Evolutionary conservation across 2,329 filamentous ascomycete species (phyloP), one percentile per base, ranked within the genome.

Genomic region (Colletotrichum chlorophyti): DNA sequence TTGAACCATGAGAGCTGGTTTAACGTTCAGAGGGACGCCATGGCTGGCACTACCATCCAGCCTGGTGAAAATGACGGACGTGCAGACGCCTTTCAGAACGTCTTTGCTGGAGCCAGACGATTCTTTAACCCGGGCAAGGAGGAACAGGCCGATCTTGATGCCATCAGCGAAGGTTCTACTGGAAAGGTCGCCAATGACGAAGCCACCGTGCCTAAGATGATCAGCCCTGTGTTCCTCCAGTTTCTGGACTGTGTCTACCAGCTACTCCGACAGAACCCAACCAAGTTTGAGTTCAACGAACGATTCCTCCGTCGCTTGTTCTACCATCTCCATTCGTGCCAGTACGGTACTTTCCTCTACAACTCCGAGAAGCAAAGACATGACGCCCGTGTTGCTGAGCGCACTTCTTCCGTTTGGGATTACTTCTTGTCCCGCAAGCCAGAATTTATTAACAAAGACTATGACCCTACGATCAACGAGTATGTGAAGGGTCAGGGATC

Each of bases 221-320:
- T 96, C 29, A 96, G 93, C 60, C 95, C 95, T 0, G 91, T 99
- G 21, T 99, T 99, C 74, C 95, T 99, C 68, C 95, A 99, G 70
- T 99, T 98, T 74, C 83, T 99, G 9, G 95, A 98, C 69, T 93
- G 92, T 32, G 92, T 91, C 1, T 98, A 95, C 70, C 95, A 99
- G 72, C 81, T 99, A 24, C 77, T 96, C 21, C 83, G 91, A 60
- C 95, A 98, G 70, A 81, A 94, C 66, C 93, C 93, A 1, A 90
- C 86, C 6, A 89, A 93, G 0, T 99, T 99, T 69, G 94, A 99
- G 72, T 99, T 93, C 75, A 98, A 96, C 65, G 95, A 98, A 71
- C 87, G 94, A 5, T 98, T 99, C 72, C 78, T 99, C 6, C 85
- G 92, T 23, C 87, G 95, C 17, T 79, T 99, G 3, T 80, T 98